Evolutionary conservation across 495 filamentous ascomycete genomes (phyloP).

Genomic region (Gamarada debralockiae): DNA sequence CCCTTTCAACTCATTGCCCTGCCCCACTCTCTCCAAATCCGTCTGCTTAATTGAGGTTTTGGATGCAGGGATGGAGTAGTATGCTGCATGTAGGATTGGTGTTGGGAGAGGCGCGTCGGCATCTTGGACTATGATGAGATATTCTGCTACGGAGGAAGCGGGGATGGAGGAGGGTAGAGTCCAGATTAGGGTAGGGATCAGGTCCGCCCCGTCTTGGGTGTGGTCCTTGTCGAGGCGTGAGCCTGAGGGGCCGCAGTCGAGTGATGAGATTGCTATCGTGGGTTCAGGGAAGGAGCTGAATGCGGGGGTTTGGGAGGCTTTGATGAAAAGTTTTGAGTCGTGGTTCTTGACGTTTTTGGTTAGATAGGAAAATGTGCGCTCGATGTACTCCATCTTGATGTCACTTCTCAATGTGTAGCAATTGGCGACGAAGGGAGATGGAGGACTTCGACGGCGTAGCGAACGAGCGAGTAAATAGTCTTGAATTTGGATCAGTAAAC

Average conservation of each 20-base stretch:
- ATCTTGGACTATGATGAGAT: conserved; percentile 45
- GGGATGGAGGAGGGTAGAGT: conserved; percentile 26
- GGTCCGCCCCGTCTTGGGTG: conserved; percentile 36
- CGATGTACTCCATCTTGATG: conserved; percentile 23
- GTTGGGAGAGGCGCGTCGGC: conserved; percentile 44
- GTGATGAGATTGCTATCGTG: conserved; percentile 40
- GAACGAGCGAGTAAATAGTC: too few relatives aligned
- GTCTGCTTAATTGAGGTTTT: conserved; percentile 25
- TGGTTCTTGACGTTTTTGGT: conserved; percentile 35
- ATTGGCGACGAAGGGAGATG: too few relatives aligned
- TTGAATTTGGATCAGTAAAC: too few relatives aligned
- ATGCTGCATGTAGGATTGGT: conserved; percentile 42
- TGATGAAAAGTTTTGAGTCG: conserved; percentile 44
- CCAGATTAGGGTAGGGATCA: conserved; percentile 43
- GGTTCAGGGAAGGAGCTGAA: conserved; percentile 37
- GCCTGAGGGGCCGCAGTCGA: conserved; percentile 39
- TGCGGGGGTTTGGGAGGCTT: conserved; percentile 25
- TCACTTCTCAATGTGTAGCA: too few relatives aligned
- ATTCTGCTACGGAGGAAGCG: conserved; percentile 33
- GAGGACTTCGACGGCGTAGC: too few relatives aligned
- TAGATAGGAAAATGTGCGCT: conserved; percentile 34
- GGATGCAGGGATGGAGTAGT: conserved; percentile 32
- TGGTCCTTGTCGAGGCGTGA: conserved; percentile 37
- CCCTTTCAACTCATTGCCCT: conserved; percentile 27
- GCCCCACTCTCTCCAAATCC: conserved; percentile 27